These are phyloP conservation scores for Oryza glaberrima DNA, from an alignment of 176 grass and related monocot genomes.

Conservation along the genomic window DNA sequence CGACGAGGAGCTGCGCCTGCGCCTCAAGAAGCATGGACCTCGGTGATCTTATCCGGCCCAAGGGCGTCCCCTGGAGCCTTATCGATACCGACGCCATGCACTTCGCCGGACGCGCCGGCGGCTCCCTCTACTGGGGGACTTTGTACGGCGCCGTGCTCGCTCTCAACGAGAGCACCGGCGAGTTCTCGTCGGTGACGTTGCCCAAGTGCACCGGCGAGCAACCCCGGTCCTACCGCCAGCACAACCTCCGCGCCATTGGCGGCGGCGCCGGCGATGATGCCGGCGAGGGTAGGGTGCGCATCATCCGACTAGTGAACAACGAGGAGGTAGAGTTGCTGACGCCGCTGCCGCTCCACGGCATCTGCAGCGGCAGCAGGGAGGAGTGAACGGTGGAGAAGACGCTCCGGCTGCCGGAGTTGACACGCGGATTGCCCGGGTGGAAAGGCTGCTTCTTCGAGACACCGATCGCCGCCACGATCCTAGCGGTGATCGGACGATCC, in stretches of 20 bases:
- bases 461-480: neutral
- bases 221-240: too few species aligned
- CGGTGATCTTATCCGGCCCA: too few species aligned
- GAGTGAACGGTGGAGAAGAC: neutral
- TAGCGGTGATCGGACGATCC: neutral
- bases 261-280: too few species aligned
- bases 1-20: too few species aligned
- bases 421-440: neutral
- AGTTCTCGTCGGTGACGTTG: neutral
- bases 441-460: neutral
- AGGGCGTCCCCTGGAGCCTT: too few species aligned
- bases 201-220: neutral
- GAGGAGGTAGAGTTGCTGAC: too few species aligned
- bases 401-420: neutral
- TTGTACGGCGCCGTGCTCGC: neutral
- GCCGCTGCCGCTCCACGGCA: neutral
- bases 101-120: too few species aligned
- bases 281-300: too few species aligned
- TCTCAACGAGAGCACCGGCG: neutral
- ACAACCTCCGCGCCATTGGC: neutral
- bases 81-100: too few species aligned
- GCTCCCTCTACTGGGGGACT: neutral
- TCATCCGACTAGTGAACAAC: neutral
- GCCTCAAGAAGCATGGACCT: too few species aligned
- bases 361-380: too few species aligned